Base-by-base conservation (phyloP, 257 asterid genomes). In the Coffea canephora region DNA sequence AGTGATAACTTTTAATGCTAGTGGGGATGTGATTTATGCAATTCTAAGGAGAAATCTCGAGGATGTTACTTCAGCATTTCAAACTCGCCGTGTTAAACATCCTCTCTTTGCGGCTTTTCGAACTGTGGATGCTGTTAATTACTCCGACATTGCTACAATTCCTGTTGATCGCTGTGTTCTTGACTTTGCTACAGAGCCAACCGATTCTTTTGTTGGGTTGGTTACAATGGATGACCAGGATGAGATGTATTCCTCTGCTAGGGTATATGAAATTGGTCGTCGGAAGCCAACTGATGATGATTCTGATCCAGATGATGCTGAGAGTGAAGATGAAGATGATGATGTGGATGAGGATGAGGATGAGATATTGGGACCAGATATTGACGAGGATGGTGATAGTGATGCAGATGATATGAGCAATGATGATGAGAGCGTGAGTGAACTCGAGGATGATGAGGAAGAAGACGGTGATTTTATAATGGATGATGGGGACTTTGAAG, bases 221-320 rank as follows among this genome's bases (percentile, higher is more conserved):
- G 86, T 96, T 62, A 89, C 97, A 2, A 88, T 96, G 98, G 98
- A 96, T 43, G 99, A 94, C 82, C 98, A 92, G 83, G 98, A 92
- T 52, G 97, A 94, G 86, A 96, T 96, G 99, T 92, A 86, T 81
- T 91, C 99, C 61, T 94, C 98, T 15, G 98, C 97, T 10, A 91
- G 99, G 88, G 89, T 96, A 61, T 91, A 90, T 71, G 99, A 96
- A 85, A 94, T 96, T 23, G 99, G 99, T 18, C 87, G 99, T 64
- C 89, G 98, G 71, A 92, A 90, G 88, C 95, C 96, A 4, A 92
- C 96, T 0, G 99, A 96, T 62, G 99, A 94, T 72, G 99, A 96
- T 73, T 96, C 99, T 1, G 99, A 96, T 81, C 99, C 98, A 1
- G 99, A 96, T 83, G 99, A 93, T 74, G 99, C 96, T 3, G 99